These are phyloP conservation scores for Hyphopichia khmerensis DNA, from an alignment of 1,139 yeast species.

Conservation along the genomic window DNA sequence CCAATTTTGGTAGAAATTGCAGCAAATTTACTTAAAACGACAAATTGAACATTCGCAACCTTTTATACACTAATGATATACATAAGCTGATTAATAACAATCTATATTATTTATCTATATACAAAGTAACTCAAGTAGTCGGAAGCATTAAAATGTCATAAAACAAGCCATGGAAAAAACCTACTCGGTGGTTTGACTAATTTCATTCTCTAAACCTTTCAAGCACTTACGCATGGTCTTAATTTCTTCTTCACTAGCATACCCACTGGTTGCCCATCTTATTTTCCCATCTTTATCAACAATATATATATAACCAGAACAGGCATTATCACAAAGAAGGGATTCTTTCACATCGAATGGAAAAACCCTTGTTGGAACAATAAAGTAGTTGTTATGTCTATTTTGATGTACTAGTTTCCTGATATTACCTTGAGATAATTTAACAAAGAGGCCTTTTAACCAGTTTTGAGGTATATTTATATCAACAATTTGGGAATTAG, in stretches of 20 bases:
- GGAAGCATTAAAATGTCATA: too few species aligned
- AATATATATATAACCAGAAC: slow-evolving; percentile 80
- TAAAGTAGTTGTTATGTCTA: slow-evolving; percentile 60
- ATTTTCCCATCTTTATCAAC: slow-evolving; percentile 72
- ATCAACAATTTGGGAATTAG: slow-evolving; percentile 68
- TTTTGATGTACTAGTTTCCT: slow-evolving; percentile 43
- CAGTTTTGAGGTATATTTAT: slow-evolving; percentile 71
- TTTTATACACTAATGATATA: too few species aligned
- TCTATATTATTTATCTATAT: background rate
- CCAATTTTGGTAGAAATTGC: too few species aligned
- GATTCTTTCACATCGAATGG: slow-evolving; percentile 58
- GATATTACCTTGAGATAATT: slow-evolving; percentile 47
- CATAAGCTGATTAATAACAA: too few species aligned
- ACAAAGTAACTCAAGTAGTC: background rate
- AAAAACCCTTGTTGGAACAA: slow-evolving; percentile 61
- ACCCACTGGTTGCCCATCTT: slow-evolving; percentile 93
- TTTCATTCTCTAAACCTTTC: slow-evolving; percentile 45
- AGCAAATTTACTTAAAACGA: too few species aligned
- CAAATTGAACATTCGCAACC: too few species aligned
- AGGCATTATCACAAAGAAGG: slow-evolving; percentile 68
- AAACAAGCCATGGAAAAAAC: too few species aligned
- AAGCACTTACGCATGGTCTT: slow-evolving; percentile 68
- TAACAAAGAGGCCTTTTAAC: slow-evolving; percentile 63
- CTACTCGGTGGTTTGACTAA: slow-evolving; percentile 5
- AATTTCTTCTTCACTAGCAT: slow-evolving; percentile 62